Conservation (phyloP, 1,284 basidiomycete species). For the Schizopora paradoxa region DNA sequence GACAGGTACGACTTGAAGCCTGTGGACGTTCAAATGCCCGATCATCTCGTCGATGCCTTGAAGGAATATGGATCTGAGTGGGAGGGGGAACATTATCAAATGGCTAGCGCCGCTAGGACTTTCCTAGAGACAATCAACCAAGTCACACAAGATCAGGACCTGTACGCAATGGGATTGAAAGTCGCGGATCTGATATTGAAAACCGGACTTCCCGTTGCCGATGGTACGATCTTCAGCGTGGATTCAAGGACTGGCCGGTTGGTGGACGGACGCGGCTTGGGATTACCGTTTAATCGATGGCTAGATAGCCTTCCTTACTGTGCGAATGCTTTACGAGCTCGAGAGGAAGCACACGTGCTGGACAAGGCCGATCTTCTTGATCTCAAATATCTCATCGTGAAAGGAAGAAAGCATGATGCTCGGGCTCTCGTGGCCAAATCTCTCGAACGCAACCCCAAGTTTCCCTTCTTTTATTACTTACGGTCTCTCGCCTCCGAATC, state of each 20-base stretch:
- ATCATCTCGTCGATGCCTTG: constrained; percentile 41
- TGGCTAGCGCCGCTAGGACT: constrained; percentile 34
- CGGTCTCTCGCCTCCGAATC: constrained; percentile 40
- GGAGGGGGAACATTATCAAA: constrained; percentile 31
- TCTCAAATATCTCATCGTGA: constrained; percentile 50
- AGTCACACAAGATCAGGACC: constrained; percentile 38
- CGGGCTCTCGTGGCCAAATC: constrained; percentile 32
- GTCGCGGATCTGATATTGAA: constrained; percentile 44
- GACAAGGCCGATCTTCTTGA: constrained; percentile 56
- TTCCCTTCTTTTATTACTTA: constrained; percentile 55
- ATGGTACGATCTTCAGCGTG: constrained; percentile 45
- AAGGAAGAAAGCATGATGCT: constrained; percentile 38
- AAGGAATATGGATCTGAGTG: constrained; percentile 42
- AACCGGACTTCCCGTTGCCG: constrained; percentile 53
- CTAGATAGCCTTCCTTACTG: constrained; percentile 49
- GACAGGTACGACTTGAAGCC: constrained; percentile 39
- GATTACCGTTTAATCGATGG: constrained; percentile 55
- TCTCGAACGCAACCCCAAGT: constrained; percentile 45
- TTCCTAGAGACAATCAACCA: constrained; percentile 50
- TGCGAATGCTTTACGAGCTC: constrained; percentile 44
- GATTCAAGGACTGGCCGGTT: constrained; percentile 37
- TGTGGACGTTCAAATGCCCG: constrained; percentile 37
- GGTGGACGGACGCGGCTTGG: constrained; percentile 37
- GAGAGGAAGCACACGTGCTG: constrained; percentile 32
- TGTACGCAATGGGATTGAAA: constrained; percentile 44